Conservation (phyloP, 164 flowering plant genomes). For the Stephania japonica region DNA sequence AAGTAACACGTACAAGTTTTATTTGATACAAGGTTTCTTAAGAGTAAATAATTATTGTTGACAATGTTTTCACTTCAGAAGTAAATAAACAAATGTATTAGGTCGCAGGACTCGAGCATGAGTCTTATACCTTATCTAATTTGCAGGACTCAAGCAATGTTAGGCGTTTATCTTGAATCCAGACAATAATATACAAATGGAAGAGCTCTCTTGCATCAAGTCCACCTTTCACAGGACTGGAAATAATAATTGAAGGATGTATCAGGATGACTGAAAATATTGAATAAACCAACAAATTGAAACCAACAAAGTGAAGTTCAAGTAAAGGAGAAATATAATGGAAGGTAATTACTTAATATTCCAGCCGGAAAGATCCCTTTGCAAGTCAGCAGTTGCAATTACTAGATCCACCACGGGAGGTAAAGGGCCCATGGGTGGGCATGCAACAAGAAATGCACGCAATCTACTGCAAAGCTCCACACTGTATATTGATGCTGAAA, state of each 20-base stretch:
- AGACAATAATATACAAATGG: constrained; percentile 74
- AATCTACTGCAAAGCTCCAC: constrained; percentile 74
- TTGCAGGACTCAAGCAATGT: constrained; percentile 78
- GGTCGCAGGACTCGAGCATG: neutral
- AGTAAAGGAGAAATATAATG: neutral
- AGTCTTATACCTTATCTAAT: constrained; percentile 60
- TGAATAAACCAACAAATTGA: neutral
- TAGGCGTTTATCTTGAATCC: constrained; percentile 87
- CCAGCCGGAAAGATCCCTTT: constrained; percentile 78
- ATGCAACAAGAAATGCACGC: constrained; percentile 80
- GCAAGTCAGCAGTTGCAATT: constrained; percentile 78
- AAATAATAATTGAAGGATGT: constrained; percentile 8
- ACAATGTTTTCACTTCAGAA: neutral
- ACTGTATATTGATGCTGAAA: constrained; percentile 80
- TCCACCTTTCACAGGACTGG: constrained; percentile 82
- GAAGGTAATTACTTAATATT: constrained; percentile 49
- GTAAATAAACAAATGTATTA: neutral
- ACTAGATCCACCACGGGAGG: constrained; percentile 83
- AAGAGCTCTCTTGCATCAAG: constrained; percentile 91
- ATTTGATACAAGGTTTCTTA: neutral
- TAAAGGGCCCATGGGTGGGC: constrained; percentile 86
- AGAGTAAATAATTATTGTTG: neutral
- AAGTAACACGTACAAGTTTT: too few species aligned
- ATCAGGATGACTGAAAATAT: neutral
- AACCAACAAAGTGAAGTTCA: neutral